A percentile compares a stretch with the other conserved stretches of the same genome.
These are phyloP conservation scores for Kazachstania sp. DNA, from an alignment of 1,139 yeast species.

Conservation along the genomic window DNA sequence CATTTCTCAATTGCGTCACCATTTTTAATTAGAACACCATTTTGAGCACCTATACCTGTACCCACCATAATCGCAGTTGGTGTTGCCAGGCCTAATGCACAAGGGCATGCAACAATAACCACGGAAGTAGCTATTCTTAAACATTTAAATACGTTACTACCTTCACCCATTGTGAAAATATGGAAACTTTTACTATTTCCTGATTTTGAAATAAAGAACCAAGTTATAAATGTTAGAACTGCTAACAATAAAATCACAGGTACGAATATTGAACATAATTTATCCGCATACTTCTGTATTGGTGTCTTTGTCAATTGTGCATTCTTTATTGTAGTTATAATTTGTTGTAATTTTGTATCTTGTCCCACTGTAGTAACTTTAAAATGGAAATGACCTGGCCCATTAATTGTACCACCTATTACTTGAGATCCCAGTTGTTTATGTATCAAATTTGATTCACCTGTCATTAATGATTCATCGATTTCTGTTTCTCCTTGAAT, in stretches of 20 bases:
- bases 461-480: conserved; percentile 84
- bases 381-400: conserved; percentile 63
- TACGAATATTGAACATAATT: conserved; percentile 77
- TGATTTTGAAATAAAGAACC: conserved; percentile 42
- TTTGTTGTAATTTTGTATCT: conserved; percentile 79
- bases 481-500: conserved; percentile 71
- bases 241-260: conserved; percentile 63
- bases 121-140: conserved; percentile 85
- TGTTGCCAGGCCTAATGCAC: conserved; percentile 93
- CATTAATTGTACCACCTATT: conserved; percentile 88
- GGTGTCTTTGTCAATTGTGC: conserved; percentile 90
- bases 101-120: conserved; percentile 95
- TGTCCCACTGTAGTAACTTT: conserved; percentile 65
- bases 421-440: conserved; percentile 56
- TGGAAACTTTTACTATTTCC: conserved; percentile 41
- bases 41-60: conserved; percentile 86
- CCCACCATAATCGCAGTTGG: conserved; percentile 99
- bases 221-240: conserved; percentile 53
- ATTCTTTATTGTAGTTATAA: conserved; percentile 75
- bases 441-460: conserved; percentile 71
- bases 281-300: conserved; percentile 81
- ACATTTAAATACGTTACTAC: conserved; percentile 45
- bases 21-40: conserved; percentile 89
- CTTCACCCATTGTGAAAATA: neutral
- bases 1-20: conserved; percentile 83